Base-by-base conservation (phyloP, 805 yeast genomes). In the Candida cerambycidarum region DNA sequence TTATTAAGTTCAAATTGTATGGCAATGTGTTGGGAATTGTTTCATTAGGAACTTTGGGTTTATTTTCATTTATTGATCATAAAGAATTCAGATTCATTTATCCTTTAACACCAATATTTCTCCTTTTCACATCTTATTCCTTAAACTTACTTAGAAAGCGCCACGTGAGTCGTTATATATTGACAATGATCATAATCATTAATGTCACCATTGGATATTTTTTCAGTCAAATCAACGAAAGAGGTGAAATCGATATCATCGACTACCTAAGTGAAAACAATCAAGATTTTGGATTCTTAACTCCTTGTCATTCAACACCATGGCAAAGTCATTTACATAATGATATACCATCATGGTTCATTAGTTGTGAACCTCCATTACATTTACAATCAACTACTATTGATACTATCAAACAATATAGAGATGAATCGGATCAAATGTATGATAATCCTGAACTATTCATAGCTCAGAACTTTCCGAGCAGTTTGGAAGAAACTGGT, bases 241-340 rank as follows among this genome's bases (percentile, higher is more conserved):
- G 85, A 14, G 99, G 99, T 1, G 96, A 81, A 14, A 78, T 90
- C 12, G 81, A 76, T 29, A 83, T 89, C 0, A 72, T 85, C 10
- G 62, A 76, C 11, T 71, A 69, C 37, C 54, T 90, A 16, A 46
- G 62, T 16, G 58, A 68, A 3, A 52, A 57, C 3, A 71, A 78
- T 8, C 47, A 62, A 7, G 73, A 85, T 1, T 64, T 90, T 21
- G 96, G 97, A 0, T 87, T 93, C 52, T 61, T 93, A 12, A 89
- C 90, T 57, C 99, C 99, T 0, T 93, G 99, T 55, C 99, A 93
- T 61, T 90, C 98, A 0, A 92, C 97, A 0, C 99, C 99, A 2
- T 86, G 93, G 82, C 96, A 89, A 57, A 79, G 93, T 18, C 81
- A 85, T 57, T 63, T 93, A 31, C 96, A 90, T 56, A 65, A 85